Conservation (phyloP, 192 early-diverging fungal species). For the Dissophora ornata region DNA sequence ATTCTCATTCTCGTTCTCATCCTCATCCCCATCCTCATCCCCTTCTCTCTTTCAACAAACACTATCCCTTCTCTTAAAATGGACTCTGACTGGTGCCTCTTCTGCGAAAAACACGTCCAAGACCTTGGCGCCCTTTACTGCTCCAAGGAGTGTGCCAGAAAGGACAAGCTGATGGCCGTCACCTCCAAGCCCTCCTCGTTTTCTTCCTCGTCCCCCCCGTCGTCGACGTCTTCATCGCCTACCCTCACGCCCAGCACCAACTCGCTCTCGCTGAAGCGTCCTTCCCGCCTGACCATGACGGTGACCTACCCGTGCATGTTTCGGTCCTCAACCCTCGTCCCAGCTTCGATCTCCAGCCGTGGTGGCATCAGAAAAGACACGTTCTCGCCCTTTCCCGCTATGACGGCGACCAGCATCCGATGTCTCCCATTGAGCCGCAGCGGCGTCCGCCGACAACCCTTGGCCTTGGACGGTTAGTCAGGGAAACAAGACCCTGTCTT, state of each 20-base stretch:
- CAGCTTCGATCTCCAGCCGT: slow-evolving; percentile 33
- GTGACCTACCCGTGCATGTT: slow-evolving; percentile 39
- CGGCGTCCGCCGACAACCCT: slow-evolving; percentile 34
- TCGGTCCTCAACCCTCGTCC: slow-evolving; percentile 31
- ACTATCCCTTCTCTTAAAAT: slow-evolving; percentile 6
- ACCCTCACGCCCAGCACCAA: neutral
- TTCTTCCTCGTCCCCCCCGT: neutral
- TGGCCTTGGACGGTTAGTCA: slow-evolving; percentile 31
- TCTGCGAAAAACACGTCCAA: slow-evolving; percentile 54
- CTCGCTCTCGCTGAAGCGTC: slow-evolving; percentile 17
- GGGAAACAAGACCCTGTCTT: too few relatives aligned
- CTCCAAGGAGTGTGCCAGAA: slow-evolving; percentile 42
- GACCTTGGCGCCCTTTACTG: slow-evolving; percentile 44
- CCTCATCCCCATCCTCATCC: neutral
- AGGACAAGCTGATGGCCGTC: slow-evolving; percentile 32
- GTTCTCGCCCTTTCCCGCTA: slow-evolving; percentile 28
- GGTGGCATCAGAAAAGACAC: slow-evolving; percentile 34
- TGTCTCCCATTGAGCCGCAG: slow-evolving; percentile 18
- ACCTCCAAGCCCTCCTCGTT: slow-evolving; percentile 12
- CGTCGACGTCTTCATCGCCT: neutral
- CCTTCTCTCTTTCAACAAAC: slow-evolving; percentile 7
- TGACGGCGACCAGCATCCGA: slow-evolving; percentile 30
- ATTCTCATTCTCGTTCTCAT: slow-evolving; percentile 1
- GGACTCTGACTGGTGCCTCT: slow-evolving; percentile 55
- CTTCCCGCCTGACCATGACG: slow-evolving; percentile 19